phyloP scores from a whole-genome alignment of 805 yeast species.

The Candida odintsovae region DNA sequence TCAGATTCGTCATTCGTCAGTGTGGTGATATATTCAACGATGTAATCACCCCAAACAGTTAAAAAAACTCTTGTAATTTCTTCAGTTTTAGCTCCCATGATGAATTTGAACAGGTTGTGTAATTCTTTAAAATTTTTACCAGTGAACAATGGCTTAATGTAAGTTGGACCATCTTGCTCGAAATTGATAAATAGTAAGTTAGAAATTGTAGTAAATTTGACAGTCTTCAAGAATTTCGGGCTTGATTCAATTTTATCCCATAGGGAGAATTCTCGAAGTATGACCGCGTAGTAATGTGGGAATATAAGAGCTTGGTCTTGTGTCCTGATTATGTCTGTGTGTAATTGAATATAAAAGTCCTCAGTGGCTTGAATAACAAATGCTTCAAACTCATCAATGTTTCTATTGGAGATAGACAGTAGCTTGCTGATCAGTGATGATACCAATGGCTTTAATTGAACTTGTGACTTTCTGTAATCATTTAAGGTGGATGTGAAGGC shows the following conservation, averaged over 20 bases:
- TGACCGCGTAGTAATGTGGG: constrained; percentile 2
- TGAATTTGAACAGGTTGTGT: constrained; percentile 9
- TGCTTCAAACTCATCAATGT: not conserved
- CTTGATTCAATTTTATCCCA: constrained; percentile 8
- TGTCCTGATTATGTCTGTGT: not conserved
- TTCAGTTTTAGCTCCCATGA: constrained; percentile 4
- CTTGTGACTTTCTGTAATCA: constrained; percentile 1
- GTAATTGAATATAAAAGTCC: constrained; percentile 5
- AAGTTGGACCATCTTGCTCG: not conserved
- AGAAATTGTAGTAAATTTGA: constrained; percentile 1
- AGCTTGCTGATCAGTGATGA: not conserved
- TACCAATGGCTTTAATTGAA: not conserved
- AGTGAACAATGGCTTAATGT: constrained; percentile 12
- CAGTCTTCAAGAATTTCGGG: not conserved
- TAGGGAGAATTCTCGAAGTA: constrained; percentile 8
- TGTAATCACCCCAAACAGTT: constrained; percentile 11
- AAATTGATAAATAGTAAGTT: constrained; percentile 9
- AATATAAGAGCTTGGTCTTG: not conserved
- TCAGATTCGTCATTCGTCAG: constrained; percentile 4
- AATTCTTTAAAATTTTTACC: constrained; percentile 5
- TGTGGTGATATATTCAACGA: constrained; percentile 6
- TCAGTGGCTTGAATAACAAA: not conserved
- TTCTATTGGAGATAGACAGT: not conserved
- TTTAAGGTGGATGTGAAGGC: constrained; percentile 4
- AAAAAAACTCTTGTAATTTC: constrained; percentile 1